Evolutionary conservation across 257 asterid genomes (phyloP).

Genomic region (Primulina huaijiensis): DNA sequence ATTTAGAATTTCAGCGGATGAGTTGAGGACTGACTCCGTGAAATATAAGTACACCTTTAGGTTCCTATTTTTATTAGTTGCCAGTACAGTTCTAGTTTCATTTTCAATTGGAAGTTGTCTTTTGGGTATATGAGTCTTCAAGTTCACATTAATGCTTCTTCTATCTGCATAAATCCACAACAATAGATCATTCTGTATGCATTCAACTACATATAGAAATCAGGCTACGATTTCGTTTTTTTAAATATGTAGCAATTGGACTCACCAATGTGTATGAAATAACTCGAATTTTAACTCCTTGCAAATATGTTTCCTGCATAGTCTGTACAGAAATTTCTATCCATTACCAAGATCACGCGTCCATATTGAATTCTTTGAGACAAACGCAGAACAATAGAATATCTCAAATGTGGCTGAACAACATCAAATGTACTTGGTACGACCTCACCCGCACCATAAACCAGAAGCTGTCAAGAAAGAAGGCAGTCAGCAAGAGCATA

Average conservation of each 20-base stretch:
- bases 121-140: slow-evolving; percentile 83
- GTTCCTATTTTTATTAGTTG: slow-evolving; percentile 61
- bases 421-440: slow-evolving; percentile 52
- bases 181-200: slow-evolving; percentile 11
- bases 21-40: slow-evolving; percentile 71
- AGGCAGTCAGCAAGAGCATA: slow-evolving; percentile 2
- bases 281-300: slow-evolving; percentile 71
- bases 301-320: slow-evolving; percentile 72
- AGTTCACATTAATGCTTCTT: slow-evolving; percentile 57
- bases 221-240: not conserved
- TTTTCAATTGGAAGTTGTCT: slow-evolving; percentile 59
- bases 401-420: slow-evolving; percentile 55
- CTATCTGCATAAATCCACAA: slow-evolving; percentile 50
- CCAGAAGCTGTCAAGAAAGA: slow-evolving; percentile 60
- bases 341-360: slow-evolving; percentile 65
- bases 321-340: slow-evolving; percentile 68
- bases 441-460: slow-evolving; percentile 78
- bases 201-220: not conserved
- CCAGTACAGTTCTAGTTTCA: slow-evolving; percentile 64
- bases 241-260: not conserved
- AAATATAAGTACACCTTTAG: slow-evolving; percentile 71
- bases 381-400: slow-evolving; percentile 53
- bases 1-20: slow-evolving; percentile 68
- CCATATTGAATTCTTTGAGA: slow-evolving; percentile 60
- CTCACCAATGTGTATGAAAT: slow-evolving; percentile 74